Evolutionary conservation across 768 basidiomycete genomes (phyloP).

Genomic region (Pisolithus albus): DNA sequence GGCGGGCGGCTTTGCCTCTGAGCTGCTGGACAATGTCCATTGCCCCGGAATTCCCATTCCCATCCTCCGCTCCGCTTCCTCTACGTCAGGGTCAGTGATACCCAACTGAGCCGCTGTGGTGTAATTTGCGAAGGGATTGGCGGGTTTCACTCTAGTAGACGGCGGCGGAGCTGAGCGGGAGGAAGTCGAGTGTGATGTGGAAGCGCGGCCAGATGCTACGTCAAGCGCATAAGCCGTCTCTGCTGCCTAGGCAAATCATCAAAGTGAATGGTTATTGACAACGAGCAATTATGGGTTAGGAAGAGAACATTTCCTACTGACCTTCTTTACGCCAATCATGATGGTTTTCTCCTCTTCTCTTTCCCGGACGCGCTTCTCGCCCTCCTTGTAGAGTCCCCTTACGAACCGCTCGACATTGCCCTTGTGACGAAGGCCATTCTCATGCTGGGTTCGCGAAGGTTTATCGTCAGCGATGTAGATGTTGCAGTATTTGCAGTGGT

Average conservation of each 20-base stretch:
- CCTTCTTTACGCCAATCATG: conserved; percentile 81
- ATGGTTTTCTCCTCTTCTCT: conserved; percentile 80
- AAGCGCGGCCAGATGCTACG: conserved; percentile 57
- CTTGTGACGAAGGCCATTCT: conserved; percentile 88
- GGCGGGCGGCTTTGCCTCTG: conserved; percentile 15
- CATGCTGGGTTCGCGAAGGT: conserved; percentile 86
- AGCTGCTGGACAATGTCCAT: conserved; percentile 43
- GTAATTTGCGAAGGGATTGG: conserved; percentile 76
- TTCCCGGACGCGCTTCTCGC: conserved; percentile 83
- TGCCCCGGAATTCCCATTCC: conserved; percentile 68
- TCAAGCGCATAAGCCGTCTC: conserved; percentile 75
- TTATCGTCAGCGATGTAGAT: conserved; percentile 96
- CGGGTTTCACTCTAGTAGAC: conserved; percentile 37
- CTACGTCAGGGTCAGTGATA: conserved; percentile 69
- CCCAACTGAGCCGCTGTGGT: conserved; percentile 83
- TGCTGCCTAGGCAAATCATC: conserved; percentile 50
- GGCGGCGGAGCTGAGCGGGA: conserved; percentile 20
- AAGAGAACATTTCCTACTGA: conserved; percentile 16
- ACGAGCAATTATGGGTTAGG: too few relatives aligned
- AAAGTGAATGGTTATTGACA: neutral
- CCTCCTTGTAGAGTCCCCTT: conserved; percentile 85
- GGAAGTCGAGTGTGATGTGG: conserved; percentile 19
- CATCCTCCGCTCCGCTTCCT: conserved; percentile 53
- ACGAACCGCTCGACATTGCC: conserved; percentile 93
- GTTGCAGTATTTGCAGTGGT: conserved; percentile 96